phyloP scores from a whole-genome alignment of 2,329 filamentous ascomycete genomes.

The Dendrostoma leiphaemia region DNA sequence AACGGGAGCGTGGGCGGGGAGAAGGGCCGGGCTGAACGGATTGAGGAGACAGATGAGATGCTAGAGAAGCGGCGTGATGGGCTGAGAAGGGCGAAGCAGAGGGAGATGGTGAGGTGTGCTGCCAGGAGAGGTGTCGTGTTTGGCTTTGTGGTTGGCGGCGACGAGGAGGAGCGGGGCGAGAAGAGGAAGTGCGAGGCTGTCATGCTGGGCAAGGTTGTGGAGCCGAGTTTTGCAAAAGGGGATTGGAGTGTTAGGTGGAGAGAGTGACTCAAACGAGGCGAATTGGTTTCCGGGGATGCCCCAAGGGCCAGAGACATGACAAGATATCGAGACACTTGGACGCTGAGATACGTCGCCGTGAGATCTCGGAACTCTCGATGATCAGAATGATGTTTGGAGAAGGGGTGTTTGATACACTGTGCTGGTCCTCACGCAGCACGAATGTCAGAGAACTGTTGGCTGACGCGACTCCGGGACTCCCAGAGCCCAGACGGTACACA shows the following conservation, averaged over 20 bases:
- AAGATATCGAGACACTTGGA: background rate
- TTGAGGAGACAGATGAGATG: constrained; percentile 50
- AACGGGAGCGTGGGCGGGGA: constrained; percentile 57
- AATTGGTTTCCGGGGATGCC: background rate
- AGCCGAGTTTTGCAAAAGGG: constrained; percentile 60
- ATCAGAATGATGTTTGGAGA: background rate
- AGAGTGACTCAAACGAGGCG: too few species aligned
- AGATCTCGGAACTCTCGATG: background rate
- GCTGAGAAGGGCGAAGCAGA: constrained; percentile 40
- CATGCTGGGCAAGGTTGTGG: constrained; percentile 56
- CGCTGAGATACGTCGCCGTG: background rate
- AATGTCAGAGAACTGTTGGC: too few species aligned
- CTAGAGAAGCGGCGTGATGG: constrained; percentile 47
- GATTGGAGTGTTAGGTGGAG: constrained; percentile 59
- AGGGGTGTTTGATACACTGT: background rate
- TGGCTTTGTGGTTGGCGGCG: constrained; percentile 36
- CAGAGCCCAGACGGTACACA: too few species aligned
- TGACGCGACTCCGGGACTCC: too few species aligned
- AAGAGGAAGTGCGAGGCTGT: constrained; percentile 55
- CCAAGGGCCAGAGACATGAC: background rate
- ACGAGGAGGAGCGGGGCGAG: constrained; percentile 19
- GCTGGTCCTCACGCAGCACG: too few species aligned
- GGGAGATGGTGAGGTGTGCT: constrained; percentile 61
- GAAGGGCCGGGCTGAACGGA: constrained; percentile 51
- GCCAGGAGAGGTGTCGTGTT: constrained; percentile 60